Percentiles rank a stretch among this genome's conserved stretches.
Evolutionary conservation across 148 eudicot species (phyloP).

Genomic region (Hydrangea macrophylla): DNA sequence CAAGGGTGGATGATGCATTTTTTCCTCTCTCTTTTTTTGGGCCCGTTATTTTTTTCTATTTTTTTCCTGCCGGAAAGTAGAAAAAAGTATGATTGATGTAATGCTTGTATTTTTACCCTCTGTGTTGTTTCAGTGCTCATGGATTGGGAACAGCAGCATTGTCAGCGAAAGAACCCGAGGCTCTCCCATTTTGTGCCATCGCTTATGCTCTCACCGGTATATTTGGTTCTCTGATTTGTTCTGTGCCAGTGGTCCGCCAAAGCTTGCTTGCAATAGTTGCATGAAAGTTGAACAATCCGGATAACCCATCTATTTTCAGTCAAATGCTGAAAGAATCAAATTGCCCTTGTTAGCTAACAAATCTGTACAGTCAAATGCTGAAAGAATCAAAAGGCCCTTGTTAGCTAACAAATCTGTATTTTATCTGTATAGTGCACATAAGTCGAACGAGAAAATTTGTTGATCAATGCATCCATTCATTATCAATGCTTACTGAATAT

Average conservation of each 20-base stretch:
- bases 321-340: neutral
- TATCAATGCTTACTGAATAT: neutral
- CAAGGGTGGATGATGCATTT: no score
- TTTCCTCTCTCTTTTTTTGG: no score
- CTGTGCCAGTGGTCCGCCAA: conserved; percentile 79
- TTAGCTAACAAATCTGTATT: neutral
- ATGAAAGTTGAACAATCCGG: conserved; percentile 33
- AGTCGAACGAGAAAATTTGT: neutral
- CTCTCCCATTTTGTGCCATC: conserved; percentile 97
- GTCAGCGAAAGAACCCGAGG: conserved; percentile 98
- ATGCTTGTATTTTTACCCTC: neutral
- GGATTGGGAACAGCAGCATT: conserved; percentile 98
- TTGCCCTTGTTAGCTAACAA: neutral
- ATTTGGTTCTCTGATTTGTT: conserved; percentile 80
- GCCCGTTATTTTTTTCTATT: no score
- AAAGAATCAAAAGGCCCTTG: neutral
- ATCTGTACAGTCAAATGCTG: neutral
- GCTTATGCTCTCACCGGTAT: conserved; percentile 95
- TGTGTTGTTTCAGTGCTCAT: conserved; percentile 64
- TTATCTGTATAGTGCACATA: neutral
- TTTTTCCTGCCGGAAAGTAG: no score
- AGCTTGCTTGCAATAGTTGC: conserved; percentile 86
- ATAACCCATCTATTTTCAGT: neutral
- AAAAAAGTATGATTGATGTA: no score
- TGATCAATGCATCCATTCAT: neutral